phyloP scores from a whole-genome alignment of 257 asterid species.

The Lithospermum erythrorhizon region DNA sequence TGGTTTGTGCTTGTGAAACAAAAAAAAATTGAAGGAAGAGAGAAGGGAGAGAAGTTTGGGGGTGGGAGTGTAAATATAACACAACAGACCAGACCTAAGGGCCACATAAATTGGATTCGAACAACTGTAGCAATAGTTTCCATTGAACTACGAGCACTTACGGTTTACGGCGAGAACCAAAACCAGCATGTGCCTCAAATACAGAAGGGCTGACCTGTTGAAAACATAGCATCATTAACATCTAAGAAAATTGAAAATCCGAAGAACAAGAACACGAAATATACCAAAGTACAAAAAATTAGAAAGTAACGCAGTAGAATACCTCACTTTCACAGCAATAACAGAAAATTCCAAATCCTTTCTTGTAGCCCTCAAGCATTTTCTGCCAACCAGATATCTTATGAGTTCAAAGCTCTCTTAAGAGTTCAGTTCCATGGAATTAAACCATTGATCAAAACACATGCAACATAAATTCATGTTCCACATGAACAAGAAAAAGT shows the following conservation, averaged over 20 bases:
- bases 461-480: background rate
- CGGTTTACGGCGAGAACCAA: constrained; percentile 87
- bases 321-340: constrained; percentile 62
- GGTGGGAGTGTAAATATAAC: background rate
- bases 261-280: background rate
- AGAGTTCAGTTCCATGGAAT: background rate
- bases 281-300: background rate
- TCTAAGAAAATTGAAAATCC: background rate
- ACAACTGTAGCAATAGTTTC: too few species aligned
- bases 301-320: background rate
- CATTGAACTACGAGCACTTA: constrained; percentile 23
- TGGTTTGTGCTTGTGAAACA: too few species aligned
- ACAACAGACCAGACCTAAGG: background rate
- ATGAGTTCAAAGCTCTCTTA: background rate
- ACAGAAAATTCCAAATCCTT: constrained; percentile 62
- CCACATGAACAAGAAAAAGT: background rate
- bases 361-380: constrained; percentile 49
- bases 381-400: constrained; percentile 32
- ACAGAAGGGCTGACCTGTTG: constrained; percentile 84
- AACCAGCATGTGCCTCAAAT: constrained; percentile 96
- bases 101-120: background rate
- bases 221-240: constrained; percentile 17
- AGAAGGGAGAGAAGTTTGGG: too few species aligned
- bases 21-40: too few species aligned
- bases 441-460: background rate